phyloP scores from a whole-genome alignment of 1,284 basidiomycete genomes.

The Mrakiaceae sp. region DNA sequence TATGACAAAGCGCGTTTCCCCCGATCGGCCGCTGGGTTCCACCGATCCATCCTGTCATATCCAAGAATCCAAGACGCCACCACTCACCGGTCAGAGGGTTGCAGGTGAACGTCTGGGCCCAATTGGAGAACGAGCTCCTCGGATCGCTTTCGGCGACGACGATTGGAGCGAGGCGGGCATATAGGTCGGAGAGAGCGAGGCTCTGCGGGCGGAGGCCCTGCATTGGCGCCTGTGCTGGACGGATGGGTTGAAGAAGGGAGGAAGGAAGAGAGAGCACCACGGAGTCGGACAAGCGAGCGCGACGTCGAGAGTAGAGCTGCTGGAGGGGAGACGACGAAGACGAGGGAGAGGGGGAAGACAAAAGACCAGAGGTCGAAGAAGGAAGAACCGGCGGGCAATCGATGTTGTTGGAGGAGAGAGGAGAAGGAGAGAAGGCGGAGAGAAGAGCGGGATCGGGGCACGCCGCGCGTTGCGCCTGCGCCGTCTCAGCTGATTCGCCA shows the following conservation, averaged over 20 bases:
- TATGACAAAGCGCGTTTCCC: not conserved
- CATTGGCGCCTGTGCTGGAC: too few relatives aligned
- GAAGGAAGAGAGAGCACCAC: not conserved
- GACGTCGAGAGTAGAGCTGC: not conserved
- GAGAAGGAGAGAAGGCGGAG: not conserved
- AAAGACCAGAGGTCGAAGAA: not conserved
- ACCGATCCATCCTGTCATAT: too few relatives aligned
- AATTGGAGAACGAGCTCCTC: constrained; percentile 48
- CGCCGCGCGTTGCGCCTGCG: too few relatives aligned
- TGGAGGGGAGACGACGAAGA: not conserved
- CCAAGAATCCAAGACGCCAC: not conserved
- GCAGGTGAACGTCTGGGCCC: constrained; percentile 57
- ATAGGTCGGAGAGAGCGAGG: constrained; percentile 14
- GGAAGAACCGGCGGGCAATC: not conserved
- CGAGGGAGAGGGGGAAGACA: not conserved
- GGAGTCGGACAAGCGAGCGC: not conserved
- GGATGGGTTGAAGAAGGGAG: not conserved
- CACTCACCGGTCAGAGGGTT: constrained; percentile 40
- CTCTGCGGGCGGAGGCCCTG: not conserved
- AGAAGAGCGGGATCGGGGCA: not conserved
- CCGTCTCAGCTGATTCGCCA: too few relatives aligned
- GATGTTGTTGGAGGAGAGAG: not conserved
- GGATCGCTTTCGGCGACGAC: constrained; percentile 11
- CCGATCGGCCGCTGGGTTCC: not conserved
- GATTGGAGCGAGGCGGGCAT: constrained; percentile 18